Evolutionary conservation across 495 filamentous ascomycete genomes (phyloP).

Genomic region (Neurospora tetraspora): DNA sequence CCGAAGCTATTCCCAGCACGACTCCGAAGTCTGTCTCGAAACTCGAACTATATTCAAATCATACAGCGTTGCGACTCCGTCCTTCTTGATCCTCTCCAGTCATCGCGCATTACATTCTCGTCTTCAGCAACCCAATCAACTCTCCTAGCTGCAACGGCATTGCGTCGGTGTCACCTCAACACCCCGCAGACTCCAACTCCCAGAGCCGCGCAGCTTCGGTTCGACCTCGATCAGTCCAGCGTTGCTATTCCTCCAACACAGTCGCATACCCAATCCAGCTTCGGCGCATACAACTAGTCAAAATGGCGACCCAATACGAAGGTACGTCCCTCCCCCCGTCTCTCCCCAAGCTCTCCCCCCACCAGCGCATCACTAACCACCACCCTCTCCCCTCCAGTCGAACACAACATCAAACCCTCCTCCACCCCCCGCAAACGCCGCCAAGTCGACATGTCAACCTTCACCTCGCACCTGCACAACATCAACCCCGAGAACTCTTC

Average conservation of each 20-base stretch:
- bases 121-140: not conserved
- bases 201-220: too few species aligned
- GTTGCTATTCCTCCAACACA: not conserved
- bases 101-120: not conserved
- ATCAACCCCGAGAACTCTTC: conserved; percentile 38
- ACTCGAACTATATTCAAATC: not conserved
- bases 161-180: not conserved
- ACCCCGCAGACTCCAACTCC: not conserved
- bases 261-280: not conserved
- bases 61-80: not conserved
- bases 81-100: not conserved
- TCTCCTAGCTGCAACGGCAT: not conserved
- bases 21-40: not conserved
- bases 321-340: too few species aligned
- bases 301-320: conserved; percentile 39
- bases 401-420: conserved; percentile 60
- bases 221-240: too few species aligned
- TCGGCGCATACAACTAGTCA: not conserved
- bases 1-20: not conserved
- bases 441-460: conserved; percentile 78
- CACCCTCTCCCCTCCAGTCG: conserved; percentile 45
- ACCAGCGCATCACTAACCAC: conserved; percentile 1
- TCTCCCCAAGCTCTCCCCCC: too few species aligned
- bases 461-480: conserved; percentile 67
- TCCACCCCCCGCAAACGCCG: conserved; percentile 37